Evolutionary conservation across 2,329 filamentous ascomycete species (phyloP).

Genomic region (Aspergillus cejpii): DNA sequence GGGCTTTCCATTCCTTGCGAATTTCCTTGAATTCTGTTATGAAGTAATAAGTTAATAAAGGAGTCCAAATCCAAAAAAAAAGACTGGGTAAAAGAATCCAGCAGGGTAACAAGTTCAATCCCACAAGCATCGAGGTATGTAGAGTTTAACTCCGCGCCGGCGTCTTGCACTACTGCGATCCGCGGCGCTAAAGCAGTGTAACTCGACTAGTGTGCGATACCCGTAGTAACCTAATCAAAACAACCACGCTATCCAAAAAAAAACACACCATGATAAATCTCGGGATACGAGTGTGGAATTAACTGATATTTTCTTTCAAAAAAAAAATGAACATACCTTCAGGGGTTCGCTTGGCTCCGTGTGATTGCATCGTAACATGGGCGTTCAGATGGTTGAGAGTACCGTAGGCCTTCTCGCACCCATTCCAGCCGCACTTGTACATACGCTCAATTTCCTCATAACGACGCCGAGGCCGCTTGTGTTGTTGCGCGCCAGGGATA

Average conservation of each 20-base stretch:
- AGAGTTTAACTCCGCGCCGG: conserved; percentile 43
- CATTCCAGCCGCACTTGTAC: conserved; percentile 99
- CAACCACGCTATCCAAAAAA: conserved; percentile 22
- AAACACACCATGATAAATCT: background rate
- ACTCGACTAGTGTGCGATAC: conserved; percentile 40
- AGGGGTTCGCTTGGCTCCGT: conserved; percentile 87
- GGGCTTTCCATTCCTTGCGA: conserved; percentile 96
- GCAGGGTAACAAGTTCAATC: too few species aligned
- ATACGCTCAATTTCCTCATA: conserved; percentile 99
- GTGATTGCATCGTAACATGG: conserved; percentile 97
- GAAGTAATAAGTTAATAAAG: conserved; percentile 9
- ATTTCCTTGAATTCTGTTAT: conserved; percentile 93
- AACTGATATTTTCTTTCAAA: conserved; percentile 5
- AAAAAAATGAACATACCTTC: conserved; percentile 66
- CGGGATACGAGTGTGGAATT: conserved; percentile 21
- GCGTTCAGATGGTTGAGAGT: conserved; percentile 96
- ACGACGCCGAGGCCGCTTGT: conserved; percentile 85
- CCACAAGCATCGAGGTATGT: too few species aligned
- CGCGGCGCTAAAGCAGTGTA: conserved; percentile 47
- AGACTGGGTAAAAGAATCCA: conserved; percentile 1
- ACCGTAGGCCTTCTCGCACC: conserved; percentile 96
- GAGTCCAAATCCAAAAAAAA: background rate
- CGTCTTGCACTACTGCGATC: conserved; percentile 49
- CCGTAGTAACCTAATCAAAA: conserved; percentile 37
- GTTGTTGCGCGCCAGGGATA: conserved; percentile 92